Conservation (phyloP, 108 stramenopile species). For the Skeletonema costatum region DNA sequence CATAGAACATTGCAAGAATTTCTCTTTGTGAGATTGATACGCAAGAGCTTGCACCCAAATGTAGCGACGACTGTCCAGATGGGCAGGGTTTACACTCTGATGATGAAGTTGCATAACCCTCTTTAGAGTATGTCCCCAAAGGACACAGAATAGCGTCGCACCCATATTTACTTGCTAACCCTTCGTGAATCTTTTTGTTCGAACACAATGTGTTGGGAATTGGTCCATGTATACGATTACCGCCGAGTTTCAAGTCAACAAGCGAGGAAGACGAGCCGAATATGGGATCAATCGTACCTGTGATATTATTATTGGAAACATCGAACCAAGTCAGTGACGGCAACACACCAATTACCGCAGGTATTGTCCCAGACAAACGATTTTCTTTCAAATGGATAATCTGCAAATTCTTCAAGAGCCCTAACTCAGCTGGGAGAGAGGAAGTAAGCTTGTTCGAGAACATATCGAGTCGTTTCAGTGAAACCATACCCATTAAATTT, state of each 20-base stretch:
- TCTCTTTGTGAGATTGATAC: conserved; percentile 38
- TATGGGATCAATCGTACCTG: conserved; percentile 44
- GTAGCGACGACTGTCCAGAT: conserved; percentile 49
- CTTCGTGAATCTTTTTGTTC: conserved; percentile 55
- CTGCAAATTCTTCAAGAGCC: conserved; percentile 35
- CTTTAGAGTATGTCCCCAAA: conserved; percentile 55
- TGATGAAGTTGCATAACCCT: conserved; percentile 50
- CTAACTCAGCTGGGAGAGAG: conserved; percentile 33
- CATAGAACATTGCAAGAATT: conserved; percentile 59
- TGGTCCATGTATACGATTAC: conserved; percentile 57
- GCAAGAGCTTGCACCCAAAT: conserved; percentile 50
- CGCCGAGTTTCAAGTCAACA: conserved; percentile 60
- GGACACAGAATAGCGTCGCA: conserved; percentile 64
- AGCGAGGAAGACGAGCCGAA: conserved; percentile 43
- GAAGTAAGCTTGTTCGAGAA: conserved; percentile 62
- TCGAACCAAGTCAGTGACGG: conserved; percentile 63
- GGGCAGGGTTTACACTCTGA: conserved; percentile 58
- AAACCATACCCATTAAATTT: conserved; percentile 27
- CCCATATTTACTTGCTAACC: conserved; percentile 49
- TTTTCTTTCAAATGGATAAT: conserved; percentile 70
- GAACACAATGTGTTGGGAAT: conserved; percentile 53
- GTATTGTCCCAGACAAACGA: conserved; percentile 56
- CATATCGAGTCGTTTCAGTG: conserved; percentile 63
- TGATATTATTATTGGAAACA: conserved; percentile 47
- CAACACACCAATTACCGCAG: conserved; percentile 42